Evolutionary conservation across 306 rosid genomes (phyloP).

Genomic region (Begonia loranthoides): DNA sequence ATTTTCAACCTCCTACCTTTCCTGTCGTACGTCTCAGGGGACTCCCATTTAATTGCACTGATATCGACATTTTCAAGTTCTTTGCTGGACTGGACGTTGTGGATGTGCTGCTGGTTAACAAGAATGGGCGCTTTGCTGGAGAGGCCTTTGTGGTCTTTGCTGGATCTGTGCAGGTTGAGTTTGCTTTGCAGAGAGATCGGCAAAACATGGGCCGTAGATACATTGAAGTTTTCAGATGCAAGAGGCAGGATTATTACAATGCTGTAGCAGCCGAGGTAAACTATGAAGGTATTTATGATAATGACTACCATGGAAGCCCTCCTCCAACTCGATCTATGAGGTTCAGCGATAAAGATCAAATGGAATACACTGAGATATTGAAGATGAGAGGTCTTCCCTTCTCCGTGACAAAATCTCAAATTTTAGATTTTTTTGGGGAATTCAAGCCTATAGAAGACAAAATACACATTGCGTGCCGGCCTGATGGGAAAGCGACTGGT

Average conservation of each 20-base stretch:
- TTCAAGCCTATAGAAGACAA: constrained; percentile 62
- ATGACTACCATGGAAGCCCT: constrained; percentile 85
- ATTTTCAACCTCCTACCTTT: constrained; percentile 39
- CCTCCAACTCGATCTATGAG: constrained; percentile 78
- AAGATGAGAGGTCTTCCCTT: constrained; percentile 98
- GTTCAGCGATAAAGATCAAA: constrained; percentile 75
- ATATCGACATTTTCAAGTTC: constrained; percentile 88
- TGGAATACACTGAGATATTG: constrained; percentile 91
- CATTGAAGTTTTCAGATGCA: constrained; percentile 89
- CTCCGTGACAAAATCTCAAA: constrained; percentile 45
- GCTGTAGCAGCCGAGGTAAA: constrained; percentile 83
- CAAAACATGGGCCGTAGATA: constrained; percentile 97
- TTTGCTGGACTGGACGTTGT: constrained; percentile 91
- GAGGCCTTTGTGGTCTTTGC: constrained; percentile 97
- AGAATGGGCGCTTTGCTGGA: constrained; percentile 85
- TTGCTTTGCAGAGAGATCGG: constrained; percentile 80
- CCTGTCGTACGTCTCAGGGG: constrained; percentile 98
- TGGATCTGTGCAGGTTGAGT: constrained; percentile 87
- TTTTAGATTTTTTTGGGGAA: constrained; percentile 67
- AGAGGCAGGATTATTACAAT: constrained; percentile 88
- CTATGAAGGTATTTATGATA: constrained; percentile 78
- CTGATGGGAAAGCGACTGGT: constrained; percentile 96
- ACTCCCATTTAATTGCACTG: constrained; percentile 91
- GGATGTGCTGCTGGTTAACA: constrained; percentile 94
- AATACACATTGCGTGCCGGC: constrained; percentile 84